These are phyloP conservation scores for Pythium dissimile DNA, from an alignment of 352 stramenopile genomes.

Conservation along the genomic window DNA sequence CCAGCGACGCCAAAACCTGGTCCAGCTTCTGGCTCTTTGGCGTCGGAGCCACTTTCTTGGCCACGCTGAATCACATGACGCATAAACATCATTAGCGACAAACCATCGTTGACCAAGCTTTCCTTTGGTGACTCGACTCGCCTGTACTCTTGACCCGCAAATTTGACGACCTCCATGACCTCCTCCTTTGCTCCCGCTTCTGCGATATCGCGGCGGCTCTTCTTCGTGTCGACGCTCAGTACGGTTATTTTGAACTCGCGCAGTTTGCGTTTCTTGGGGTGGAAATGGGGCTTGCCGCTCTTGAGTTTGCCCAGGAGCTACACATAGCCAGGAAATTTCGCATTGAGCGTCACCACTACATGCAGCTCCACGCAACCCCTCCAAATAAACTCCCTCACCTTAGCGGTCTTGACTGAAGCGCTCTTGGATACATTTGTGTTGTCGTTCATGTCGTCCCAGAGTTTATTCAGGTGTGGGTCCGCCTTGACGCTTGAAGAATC, in stretches of 20 bases:
- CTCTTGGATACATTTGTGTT: constrained; percentile 51
- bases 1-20: constrained; percentile 80
- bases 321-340: too few relatives aligned
- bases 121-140: too few relatives aligned
- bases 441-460: constrained; percentile 70
- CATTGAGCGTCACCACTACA: too few relatives aligned
- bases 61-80: constrained; percentile 20
- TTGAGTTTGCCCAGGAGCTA: constrained; percentile 53
- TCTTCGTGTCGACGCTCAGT: constrained; percentile 65
- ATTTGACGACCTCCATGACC: constrained; percentile 71
- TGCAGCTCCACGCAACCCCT: neutral
- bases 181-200: constrained; percentile 14
- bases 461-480: constrained; percentile 33
- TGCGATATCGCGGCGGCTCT: constrained; percentile 42
- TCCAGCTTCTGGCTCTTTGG: constrained; percentile 61
- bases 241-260: constrained; percentile 69
- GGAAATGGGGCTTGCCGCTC: constrained; percentile 42
- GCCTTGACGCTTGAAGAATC: constrained; percentile 22
- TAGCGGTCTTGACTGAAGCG: constrained; percentile 42
- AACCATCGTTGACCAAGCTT: too few relatives aligned
- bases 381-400: constrained; percentile 23
- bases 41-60: constrained; percentile 11
- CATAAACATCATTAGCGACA: too few relatives aligned
- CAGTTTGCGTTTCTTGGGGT: constrained; percentile 61
- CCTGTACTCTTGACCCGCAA: constrained; percentile 84